Evolutionary conservation across 2,329 filamentous ascomycete species (phyloP).

Genomic region (Cladophialophora psammophila): DNA sequence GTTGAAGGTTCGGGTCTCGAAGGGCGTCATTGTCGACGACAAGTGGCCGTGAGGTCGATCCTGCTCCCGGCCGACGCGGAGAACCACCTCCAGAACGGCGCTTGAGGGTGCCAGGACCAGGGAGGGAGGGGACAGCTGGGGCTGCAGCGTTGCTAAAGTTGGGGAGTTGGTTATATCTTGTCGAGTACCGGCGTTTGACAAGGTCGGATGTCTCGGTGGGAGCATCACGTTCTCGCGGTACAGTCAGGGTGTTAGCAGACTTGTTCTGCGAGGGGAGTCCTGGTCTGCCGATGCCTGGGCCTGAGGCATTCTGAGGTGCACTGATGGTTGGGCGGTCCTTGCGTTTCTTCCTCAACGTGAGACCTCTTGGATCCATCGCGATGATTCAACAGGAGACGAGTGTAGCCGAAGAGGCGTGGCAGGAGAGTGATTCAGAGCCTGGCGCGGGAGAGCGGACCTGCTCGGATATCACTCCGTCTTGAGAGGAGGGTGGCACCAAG

Average conservation of each 20-base stretch:
- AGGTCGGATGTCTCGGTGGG: conserved; percentile 70
- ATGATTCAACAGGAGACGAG: neutral
- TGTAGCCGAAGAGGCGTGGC: neutral
- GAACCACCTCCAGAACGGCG: conserved; percentile 54
- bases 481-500: neutral
- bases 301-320: conserved; percentile 59
- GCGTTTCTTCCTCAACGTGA: conserved; percentile 70
- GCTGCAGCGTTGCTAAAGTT: conserved; percentile 72
- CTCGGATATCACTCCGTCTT: neutral
- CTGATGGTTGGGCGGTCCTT: conserved; percentile 65
- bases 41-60: conserved; percentile 62
- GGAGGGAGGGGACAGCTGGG: conserved; percentile 71
- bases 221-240: conserved; percentile 46
- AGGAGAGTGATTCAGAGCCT: neutral
- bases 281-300: conserved; percentile 38
- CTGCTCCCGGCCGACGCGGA: conserved; percentile 61
- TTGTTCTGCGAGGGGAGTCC: conserved; percentile 45
- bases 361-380: conserved; percentile 52
- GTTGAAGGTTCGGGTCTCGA: conserved; percentile 76
- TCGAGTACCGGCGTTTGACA: conserved; percentile 93
- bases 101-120: conserved; percentile 61
- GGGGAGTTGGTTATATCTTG: conserved; percentile 81
- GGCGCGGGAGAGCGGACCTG: neutral
- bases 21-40: conserved; percentile 78
- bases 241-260: conserved; percentile 47